Base-by-base conservation (phyloP, 192 early-diverging fungal genomes). In the Mycoemilia scoparia region DNA sequence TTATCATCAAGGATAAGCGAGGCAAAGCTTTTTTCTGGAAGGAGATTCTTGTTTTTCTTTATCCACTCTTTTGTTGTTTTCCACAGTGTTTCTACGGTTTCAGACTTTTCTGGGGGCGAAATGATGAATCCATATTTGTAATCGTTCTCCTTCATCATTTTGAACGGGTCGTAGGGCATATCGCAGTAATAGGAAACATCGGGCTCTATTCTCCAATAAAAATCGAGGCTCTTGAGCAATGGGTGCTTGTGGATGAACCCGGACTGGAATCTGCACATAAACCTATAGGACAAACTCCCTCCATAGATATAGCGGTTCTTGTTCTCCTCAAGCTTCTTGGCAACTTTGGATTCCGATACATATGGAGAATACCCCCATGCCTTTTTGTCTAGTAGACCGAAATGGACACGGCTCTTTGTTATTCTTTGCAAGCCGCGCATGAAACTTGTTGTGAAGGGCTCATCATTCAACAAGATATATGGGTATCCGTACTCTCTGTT, bases 291-390 rank as follows among this genome's bases (percentile, higher is more conserved):
- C 41, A 70, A 63, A 45, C 70, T 78, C 32, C 61, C 64, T 14
- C 78, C 75, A 40, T 82, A 76, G 2, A 75, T 43, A 29, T 68
- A 57, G 23, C 44, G 28, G 12, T 63, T 45, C 19, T 43, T 50
- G 28, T 41, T 57, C 56, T 72, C 62, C n/a, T 56, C 32, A 27
- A 77, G 39, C 23, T 54, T 46, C 32, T 49, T 50, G n/a, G 38
- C 52, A 0, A 74, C 77, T 14, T 50, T 43, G 0, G 63, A 49
- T 38, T 67, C 38, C 29, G 76, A 54, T 22, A 90, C 80, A 60
- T 77, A 78, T 4, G 38, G 41, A 2, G 86, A 81, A 32, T 77
- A 67, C 24, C 67, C 73, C 84, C 86, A 87, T 35, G 76, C 67
- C 12, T 71, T 60, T 11, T 36, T 14, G 1, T 67, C 63, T 21